These are phyloP conservation scores for Aspergillus felis DNA, from an alignment of 2,329 filamentous ascomycete genomes.

Conservation along the genomic window DNA sequence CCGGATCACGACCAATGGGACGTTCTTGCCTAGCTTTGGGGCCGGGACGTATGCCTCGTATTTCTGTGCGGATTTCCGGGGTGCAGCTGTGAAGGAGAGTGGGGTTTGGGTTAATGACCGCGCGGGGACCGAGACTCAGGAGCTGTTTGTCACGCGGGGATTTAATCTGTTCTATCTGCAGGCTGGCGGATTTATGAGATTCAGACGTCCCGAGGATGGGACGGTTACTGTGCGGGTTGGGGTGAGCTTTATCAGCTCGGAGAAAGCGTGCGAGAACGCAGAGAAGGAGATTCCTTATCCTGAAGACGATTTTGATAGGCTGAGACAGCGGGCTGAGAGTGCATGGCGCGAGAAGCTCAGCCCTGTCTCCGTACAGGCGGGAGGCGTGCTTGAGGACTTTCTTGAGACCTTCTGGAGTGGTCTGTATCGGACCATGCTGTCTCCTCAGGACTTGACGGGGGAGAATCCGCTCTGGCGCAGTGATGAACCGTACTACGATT, in stretches of 20 bases:
- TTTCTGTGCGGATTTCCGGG: conserved; percentile 64
- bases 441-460: conserved; percentile 67
- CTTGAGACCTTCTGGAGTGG: conserved; percentile 63
- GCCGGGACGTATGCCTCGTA: conserved; percentile 55
- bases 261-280: conserved; percentile 53
- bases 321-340: neutral
- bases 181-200: conserved; percentile 46
- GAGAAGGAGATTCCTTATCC: conserved; percentile 57
- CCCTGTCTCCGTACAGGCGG: neutral
- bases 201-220: conserved; percentile 45
- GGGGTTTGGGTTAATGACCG: conserved; percentile 61
- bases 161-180: conserved; percentile 53
- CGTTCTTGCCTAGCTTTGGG: conserved; percentile 61
- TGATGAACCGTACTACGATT: conserved; percentile 67
- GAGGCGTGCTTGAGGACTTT: conserved; percentile 1
- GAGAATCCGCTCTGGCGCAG: conserved; percentile 66
- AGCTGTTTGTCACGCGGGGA: conserved; percentile 24
- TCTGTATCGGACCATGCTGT: conserved; percentile 67
- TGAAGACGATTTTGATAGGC: conserved; percentile 43
- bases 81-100: conserved; percentile 51
- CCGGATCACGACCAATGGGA: conserved; percentile 7
- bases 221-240: conserved; percentile 59
- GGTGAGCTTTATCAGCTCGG: conserved; percentile 52
- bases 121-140: conserved; percentile 41
- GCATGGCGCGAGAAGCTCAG: neutral